Evolutionary conservation across 2,329 filamentous ascomycete genomes (phyloP), one percentile per base, ranked within the genome.

Genomic region (Periconia sp.): DNA sequence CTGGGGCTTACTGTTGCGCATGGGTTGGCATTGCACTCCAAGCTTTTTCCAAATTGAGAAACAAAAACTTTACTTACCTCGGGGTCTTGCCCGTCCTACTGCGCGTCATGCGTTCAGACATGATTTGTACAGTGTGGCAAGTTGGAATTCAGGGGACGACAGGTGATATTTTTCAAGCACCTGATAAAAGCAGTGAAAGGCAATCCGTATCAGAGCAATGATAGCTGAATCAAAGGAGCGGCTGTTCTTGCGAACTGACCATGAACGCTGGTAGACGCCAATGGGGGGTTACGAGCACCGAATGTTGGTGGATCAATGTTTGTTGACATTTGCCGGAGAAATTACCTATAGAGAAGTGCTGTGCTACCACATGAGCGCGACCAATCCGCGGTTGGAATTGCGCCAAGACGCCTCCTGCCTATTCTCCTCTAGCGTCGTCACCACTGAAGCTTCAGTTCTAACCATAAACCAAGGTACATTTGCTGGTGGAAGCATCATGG

Each of bases 31-130:
- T 41, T 43, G 43, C 13, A 42, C n/a, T 23, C 41, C 10, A 27
- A 27, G 23, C 8, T 27, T 27, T 27, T 27, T 15, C 15, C n/a
- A 23, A 15, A 30, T 14, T 30, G 6, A 48, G 37, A 10, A 30
- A 45, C 42, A 46, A 37, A 15, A 27, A 27, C 23, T 27, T 45
- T 18, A 61, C 75, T 65, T 65, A 80, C 78, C 69, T 75, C 40
- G 77, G 78, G 49, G 77, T 80, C 64, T 76, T 79, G 56, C 79
- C 79, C 33, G 77, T 76, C 69, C 77, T 74, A 47, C 75, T 78
- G 33, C 79, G 73, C 52, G 79, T 81, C 53, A 78, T 69, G 60
- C 72, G 65, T 62, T 69, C 60, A 37, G 70, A 68, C 72, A 75
- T 75, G 60, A 53, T 59, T n/a, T 57, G 47, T 48, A 49, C 52